A percentile compares a stretch with the other conserved stretches of the same genome.
Conservation (phyloP, 1,139 yeast genomes). For the Debaryomycetaceae sp. region DNA sequence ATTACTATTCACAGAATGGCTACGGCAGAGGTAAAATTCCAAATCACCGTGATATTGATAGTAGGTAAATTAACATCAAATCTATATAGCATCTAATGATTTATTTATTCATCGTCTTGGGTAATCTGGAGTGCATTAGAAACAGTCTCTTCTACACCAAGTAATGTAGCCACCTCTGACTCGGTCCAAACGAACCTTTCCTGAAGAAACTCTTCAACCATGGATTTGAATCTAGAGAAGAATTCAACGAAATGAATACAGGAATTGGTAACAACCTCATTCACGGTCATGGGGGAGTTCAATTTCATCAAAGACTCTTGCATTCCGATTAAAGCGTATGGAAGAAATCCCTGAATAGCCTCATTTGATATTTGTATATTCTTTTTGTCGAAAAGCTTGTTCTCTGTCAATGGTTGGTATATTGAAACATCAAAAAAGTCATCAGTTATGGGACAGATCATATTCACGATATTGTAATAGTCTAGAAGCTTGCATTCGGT, state of each 20-base stretch:
- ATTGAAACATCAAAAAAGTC: conserved; percentile 52
- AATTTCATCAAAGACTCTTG: conserved; percentile 56
- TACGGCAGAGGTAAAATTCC: conserved; percentile 88
- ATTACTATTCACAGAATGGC: conserved; percentile 85
- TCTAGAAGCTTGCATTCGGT: conserved; percentile 50
- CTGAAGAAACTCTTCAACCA: conserved; percentile 39
- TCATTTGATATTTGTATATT: conserved; percentile 39
- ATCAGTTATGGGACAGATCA: conserved; percentile 65
- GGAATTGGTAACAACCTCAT: conserved; percentile 49
- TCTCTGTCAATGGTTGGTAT: conserved; percentile 63
- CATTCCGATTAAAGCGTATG: conserved; percentile 59
- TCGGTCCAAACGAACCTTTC: conserved; percentile 51
- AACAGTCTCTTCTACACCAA: conserved; percentile 50
- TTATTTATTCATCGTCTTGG: not conserved
- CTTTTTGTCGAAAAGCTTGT: conserved; percentile 50
- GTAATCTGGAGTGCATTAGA: not conserved
- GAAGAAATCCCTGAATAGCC: conserved; percentile 48
- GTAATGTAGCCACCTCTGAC: conserved; percentile 57
- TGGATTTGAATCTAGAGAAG: conserved; percentile 45
- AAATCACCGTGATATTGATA: conserved; percentile 13
- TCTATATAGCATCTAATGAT: not conserved
- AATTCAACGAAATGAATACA: conserved; percentile 50
- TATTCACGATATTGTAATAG: conserved; percentile 58
- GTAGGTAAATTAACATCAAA: too few species aligned
- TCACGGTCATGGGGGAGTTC: conserved; percentile 61